Evolutionary conservation across 176 grass and related monocot genomes (phyloP).

Genomic region (Oryza punctata): DNA sequence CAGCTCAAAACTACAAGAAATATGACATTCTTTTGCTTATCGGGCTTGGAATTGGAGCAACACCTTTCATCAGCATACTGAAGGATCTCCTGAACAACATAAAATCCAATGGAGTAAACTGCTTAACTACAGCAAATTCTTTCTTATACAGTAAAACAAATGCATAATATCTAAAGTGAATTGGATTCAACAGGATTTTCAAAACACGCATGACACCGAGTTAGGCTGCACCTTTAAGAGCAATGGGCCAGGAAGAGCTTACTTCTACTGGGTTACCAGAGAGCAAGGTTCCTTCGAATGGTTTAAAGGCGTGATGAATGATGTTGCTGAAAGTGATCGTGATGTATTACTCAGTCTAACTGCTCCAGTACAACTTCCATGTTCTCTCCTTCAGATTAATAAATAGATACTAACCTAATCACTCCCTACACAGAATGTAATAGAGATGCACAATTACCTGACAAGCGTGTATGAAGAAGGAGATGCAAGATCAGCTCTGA

Average conservation of each 20-base stretch:
- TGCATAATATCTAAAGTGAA: constrained; percentile 8
- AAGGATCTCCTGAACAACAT: constrained; percentile 80
- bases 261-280: constrained; percentile 83
- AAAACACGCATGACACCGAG: constrained; percentile 39
- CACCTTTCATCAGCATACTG: constrained; percentile 87
- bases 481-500: constrained; percentile 86
- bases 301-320: constrained; percentile 92
- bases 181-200: constrained; percentile 48
- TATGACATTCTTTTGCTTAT: constrained; percentile 81
- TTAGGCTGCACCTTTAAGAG: constrained; percentile 36
- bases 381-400: not conserved
- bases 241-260: constrained; percentile 63
- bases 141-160: not conserved
- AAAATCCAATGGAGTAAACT: constrained; percentile 54
- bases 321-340: constrained; percentile 60
- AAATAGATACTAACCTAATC: constrained; percentile 26
- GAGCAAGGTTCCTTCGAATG: constrained; percentile 86
- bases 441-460: constrained; percentile 99
- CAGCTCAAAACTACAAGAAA: constrained; percentile 82
- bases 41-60: constrained; percentile 81
- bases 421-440: constrained; percentile 58
- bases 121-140: constrained; percentile 2
- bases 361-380: constrained; percentile 16
- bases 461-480: constrained; percentile 99
- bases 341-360: constrained; percentile 51